Percentiles rank a stretch among this genome's conserved stretches.
phyloP scores from a whole-genome alignment of 768 basidiomycete genomes.

The Pulveroboletus sp. region DNA sequence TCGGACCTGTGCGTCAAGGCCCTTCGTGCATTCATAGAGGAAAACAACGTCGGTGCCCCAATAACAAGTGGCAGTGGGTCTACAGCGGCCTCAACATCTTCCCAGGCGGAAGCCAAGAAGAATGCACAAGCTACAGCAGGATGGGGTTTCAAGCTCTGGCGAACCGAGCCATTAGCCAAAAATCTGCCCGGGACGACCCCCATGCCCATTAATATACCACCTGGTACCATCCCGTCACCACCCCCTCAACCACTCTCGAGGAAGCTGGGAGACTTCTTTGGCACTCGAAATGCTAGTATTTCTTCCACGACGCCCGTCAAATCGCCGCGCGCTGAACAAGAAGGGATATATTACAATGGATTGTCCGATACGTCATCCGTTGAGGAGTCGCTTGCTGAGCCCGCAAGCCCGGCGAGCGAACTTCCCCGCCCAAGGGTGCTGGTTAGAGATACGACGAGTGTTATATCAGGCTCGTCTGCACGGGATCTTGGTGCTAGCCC shows the following conservation, averaged over 20 bases:
- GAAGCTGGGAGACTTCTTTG: constrained; percentile 73
- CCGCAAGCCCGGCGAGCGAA: constrained; percentile 32
- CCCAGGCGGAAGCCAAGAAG: constrained; percentile 34
- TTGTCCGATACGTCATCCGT: constrained; percentile 36
- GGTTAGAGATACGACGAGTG: constrained; percentile 29
- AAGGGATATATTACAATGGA: constrained; percentile 23
- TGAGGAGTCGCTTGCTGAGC: constrained; percentile 36
- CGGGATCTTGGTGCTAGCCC: constrained; percentile 28
- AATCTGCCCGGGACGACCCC: constrained; percentile 26
- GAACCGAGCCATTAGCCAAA: constrained; percentile 36
- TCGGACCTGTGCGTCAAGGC: constrained; percentile 83
- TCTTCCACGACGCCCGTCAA: constrained; percentile 40
- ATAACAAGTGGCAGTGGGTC: constrained; percentile 15
- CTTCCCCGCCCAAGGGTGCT: constrained; percentile 24
- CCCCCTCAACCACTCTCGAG: constrained; percentile 50
- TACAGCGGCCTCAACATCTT: constrained; percentile 14
- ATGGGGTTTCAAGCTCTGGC: constrained; percentile 77
- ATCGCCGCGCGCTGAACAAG: constrained; percentile 25
- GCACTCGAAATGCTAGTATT: constrained; percentile 47
- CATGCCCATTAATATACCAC: constrained; percentile 21
- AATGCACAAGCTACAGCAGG: constrained; percentile 34
- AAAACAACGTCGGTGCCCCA: constrained; percentile 58
- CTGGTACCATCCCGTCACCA: constrained; percentile 21
- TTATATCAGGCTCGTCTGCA: constrained; percentile 24
- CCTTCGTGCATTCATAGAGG: constrained; percentile 77